Evolutionary conservation across 2,329 filamentous ascomycete genomes (phyloP), one percentile per base, ranked within the genome.

Genomic region (Escovopsis weberi): DNA sequence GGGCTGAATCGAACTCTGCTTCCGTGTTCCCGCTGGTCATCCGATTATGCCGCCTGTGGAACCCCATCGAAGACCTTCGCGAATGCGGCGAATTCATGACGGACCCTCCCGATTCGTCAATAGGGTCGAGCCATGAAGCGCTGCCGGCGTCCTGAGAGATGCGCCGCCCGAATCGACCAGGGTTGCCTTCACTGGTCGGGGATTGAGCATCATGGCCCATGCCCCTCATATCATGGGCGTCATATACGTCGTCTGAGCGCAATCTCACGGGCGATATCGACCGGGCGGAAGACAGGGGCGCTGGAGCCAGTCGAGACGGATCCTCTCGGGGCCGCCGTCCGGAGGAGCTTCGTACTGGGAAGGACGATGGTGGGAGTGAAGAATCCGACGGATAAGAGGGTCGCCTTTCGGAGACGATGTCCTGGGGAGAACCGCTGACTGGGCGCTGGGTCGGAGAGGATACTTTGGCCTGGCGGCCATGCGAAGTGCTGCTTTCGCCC

Each of bases 81-180:
- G 88, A 94, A 57, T 87, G 85, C 2, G 86, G 71, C 0, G 88
- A 94, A 2, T 85, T 85, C 3, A 75, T 71, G 4, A 78, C 80
- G 1, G 88, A 94, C 15, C 76, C 82, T 33, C 81, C 85, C 19
- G 87, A 94, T 53, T 94, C 88, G 57, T 94, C 85, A 44, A 93
- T 91, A 1, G 86, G 89, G 56, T 94, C 85, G n/a, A 94, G 64
- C 88, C 88, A 94, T 1, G 87, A 94, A 41, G 83, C 86, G 47
- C 82, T 80, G 54, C 85, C 89, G 10, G 74, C 70, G 23, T 75
- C 78, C 46, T 76, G 64, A 19, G 60, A 59, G 50, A 78, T 74
- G 18, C 33, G 37, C 40, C 53, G 39, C 52, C 12, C 38, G 9
- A 26, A 45, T 40, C 9, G 40, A 30, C 23, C 23, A 2, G 23